Evolutionary conservation across 2,329 filamentous ascomycete genomes (phyloP).

Genomic region (Aspergillus carbonarius): DNA sequence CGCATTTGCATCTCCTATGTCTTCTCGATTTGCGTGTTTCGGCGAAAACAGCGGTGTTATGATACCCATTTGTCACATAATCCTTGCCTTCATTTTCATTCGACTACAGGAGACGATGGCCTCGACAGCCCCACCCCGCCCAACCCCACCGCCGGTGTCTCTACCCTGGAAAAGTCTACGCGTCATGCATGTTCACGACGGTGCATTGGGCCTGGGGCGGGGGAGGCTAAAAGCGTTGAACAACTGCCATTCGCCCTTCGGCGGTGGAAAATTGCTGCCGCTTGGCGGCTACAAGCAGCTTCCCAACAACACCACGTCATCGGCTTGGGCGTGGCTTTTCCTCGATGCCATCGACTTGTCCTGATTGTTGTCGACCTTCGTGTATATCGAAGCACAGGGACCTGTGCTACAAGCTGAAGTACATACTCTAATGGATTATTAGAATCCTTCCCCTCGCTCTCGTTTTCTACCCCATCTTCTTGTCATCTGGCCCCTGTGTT

Average conservation of each 20-base stretch:
- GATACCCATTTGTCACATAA: conserved; percentile 40
- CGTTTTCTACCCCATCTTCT: conserved; percentile 3
- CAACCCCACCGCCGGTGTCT: not conserved
- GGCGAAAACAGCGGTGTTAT: conserved; percentile 37
- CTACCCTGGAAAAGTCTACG: not conserved
- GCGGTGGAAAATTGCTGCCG: not conserved
- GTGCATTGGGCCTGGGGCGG: not conserved
- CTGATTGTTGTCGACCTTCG: conserved; percentile 3
- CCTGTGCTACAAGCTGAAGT: conserved; percentile 13
- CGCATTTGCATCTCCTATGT: conserved; percentile 19
- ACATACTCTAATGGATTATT: conserved; percentile 15
- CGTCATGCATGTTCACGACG: conserved; percentile 1
- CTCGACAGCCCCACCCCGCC: conserved; percentile 9
- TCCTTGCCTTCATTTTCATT: conserved; percentile 25
- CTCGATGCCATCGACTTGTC: not conserved
- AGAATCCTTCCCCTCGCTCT: conserved; percentile 6
- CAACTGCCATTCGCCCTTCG: not conserved
- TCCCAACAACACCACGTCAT: not conserved
- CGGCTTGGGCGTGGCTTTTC: not conserved
- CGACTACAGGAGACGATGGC: conserved; percentile 9
- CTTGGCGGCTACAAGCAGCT: not conserved
- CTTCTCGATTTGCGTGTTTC: conserved; percentile 30
- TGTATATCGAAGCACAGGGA: conserved; percentile 12
- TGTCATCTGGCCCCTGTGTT: not conserved
- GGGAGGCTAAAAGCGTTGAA: not conserved